phyloP scores from a whole-genome alignment of 345 rosid genomes.

The Eucalyptus camaldulensis region DNA sequence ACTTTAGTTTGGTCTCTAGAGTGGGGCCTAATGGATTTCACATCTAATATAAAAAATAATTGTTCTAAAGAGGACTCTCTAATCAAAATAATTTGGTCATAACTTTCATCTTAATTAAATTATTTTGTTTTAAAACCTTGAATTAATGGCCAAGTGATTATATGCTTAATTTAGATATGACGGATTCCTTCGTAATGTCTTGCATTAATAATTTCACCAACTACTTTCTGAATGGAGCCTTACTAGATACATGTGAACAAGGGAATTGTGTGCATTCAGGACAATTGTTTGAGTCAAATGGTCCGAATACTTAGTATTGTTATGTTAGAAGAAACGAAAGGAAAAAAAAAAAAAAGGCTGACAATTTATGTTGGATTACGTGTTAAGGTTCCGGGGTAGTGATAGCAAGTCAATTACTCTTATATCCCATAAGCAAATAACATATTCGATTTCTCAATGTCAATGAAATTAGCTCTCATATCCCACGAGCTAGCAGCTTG shows the following conservation, averaged over 20 bases:
- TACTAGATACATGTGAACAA: too few species aligned
- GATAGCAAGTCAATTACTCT: not conserved
- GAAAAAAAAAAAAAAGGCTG: too few species aligned
- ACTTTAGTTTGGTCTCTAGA: not conserved
- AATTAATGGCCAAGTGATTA: not conserved
- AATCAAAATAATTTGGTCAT: not conserved
- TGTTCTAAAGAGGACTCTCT: not conserved
- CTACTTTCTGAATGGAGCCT: not conserved
- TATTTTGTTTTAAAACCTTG: not conserved
- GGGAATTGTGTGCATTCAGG: not conserved
- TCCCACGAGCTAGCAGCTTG: not conserved
- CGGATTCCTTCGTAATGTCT: not conserved
- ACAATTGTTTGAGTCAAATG: not conserved
- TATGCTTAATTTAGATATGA: not conserved
- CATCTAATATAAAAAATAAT: not conserved
- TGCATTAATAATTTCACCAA: fast-evolving
- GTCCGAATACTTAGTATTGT: not conserved
- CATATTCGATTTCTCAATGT: not conserved
- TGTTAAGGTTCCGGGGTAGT: not conserved
- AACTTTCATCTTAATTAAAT: not conserved
- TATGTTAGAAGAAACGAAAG: too few species aligned
- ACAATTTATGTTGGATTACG: not conserved
- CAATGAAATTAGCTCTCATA: not conserved
- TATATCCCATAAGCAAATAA: not conserved
- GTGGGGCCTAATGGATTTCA: not conserved